phyloP scores from a whole-genome alignment of 805 yeast genomes.

The Yueomyces sinensis region DNA sequence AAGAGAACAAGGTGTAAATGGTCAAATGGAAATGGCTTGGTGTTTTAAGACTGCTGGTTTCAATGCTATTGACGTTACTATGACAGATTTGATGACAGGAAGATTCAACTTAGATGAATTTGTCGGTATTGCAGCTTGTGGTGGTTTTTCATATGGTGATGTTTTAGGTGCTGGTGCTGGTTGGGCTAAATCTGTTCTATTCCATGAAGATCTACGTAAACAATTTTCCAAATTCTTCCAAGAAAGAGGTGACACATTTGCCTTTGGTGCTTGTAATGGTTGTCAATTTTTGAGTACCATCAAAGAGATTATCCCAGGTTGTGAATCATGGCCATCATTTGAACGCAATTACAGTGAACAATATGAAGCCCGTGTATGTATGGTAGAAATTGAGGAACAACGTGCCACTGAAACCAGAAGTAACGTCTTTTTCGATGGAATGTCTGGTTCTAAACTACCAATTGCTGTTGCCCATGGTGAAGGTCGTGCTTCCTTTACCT shows the following conservation, averaged over 20 bases:
- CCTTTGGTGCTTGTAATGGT: constrained; percentile 97
- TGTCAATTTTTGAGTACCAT: constrained; percentile 90
- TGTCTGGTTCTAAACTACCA: constrained; percentile 90
- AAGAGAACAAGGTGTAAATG: constrained; percentile 97
- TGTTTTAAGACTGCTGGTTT: constrained; percentile 91
- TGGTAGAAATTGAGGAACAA: constrained; percentile 65
- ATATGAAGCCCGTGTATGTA: constrained; percentile 87
- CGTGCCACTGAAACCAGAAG: constrained; percentile 33
- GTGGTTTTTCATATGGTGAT: constrained; percentile 98
- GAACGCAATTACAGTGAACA: constrained; percentile 88
- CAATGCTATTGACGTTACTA: constrained; percentile 87
- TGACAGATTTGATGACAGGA: constrained; percentile 81
- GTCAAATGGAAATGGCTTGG: constrained; percentile 98
- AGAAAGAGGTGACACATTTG: constrained; percentile 82
- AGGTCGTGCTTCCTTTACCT: constrained; percentile 71
- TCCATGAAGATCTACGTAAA: constrained; percentile 59
- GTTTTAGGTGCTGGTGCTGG: constrained; percentile 98
- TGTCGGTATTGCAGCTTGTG: constrained; percentile 94
- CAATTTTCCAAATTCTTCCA: constrained; percentile 76
- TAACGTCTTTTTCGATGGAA: constrained; percentile 63
- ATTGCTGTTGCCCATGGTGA: constrained; percentile 99
- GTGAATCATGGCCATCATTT: constrained; percentile 87
- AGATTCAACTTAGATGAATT: constrained; percentile 61
- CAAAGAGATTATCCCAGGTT: constrained; percentile 72
- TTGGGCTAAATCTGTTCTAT: constrained; percentile 94